Evolutionary conservation across 2,329 filamentous ascomycete genomes (phyloP).

Genomic region (Hyphodiscus sp.): DNA sequence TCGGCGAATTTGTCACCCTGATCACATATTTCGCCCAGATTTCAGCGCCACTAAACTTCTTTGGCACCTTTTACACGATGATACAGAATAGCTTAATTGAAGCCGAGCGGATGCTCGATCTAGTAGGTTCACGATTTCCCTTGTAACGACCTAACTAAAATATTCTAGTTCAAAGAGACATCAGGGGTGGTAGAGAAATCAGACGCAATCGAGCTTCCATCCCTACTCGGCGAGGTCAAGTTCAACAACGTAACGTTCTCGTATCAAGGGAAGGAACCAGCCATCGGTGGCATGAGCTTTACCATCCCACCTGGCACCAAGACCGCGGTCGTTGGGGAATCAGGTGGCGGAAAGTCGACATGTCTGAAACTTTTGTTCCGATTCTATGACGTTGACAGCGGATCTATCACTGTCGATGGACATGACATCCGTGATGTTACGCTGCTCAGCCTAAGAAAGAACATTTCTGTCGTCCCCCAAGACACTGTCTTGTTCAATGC

Average conservation of each 20-base stretch:
- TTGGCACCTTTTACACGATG: slow-evolving; percentile 5
- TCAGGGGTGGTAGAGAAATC: slow-evolving; percentile 4
- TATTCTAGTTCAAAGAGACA: slow-evolving; percentile 6
- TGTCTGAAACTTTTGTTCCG: slow-evolving; percentile 4
- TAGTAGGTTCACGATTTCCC: slow-evolving; percentile 4
- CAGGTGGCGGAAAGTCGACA: slow-evolving; percentile 2
- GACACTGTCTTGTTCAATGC: slow-evolving; percentile 4
- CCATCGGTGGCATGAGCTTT: slow-evolving; percentile 1
- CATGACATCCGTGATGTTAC: slow-evolving; percentile 1
- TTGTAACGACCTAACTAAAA: slow-evolving; percentile 1
- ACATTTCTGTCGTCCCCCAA: slow-evolving; percentile 4
- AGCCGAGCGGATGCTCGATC: slow-evolving; percentile 6
- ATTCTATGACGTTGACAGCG: slow-evolving; percentile 3
- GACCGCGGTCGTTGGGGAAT: slow-evolving; percentile 4
- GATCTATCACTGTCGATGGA: slow-evolving; percentile 4
- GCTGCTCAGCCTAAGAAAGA: background rate
- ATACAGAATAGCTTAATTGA: slow-evolving; percentile 8
- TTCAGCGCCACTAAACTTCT: slow-evolving; percentile 4
- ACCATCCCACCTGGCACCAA: slow-evolving; percentile 2
- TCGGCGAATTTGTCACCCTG: slow-evolving; percentile 4
- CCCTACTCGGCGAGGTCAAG: slow-evolving; percentile 2
- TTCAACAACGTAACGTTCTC: slow-evolving; percentile 5
- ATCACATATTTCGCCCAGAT: slow-evolving; percentile 7
- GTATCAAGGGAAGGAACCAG: slow-evolving; percentile 2
- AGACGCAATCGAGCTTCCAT: slow-evolving; percentile 4